Conservation (phyloP, 768 basidiomycete species). For the Pholiota molesta region DNA sequence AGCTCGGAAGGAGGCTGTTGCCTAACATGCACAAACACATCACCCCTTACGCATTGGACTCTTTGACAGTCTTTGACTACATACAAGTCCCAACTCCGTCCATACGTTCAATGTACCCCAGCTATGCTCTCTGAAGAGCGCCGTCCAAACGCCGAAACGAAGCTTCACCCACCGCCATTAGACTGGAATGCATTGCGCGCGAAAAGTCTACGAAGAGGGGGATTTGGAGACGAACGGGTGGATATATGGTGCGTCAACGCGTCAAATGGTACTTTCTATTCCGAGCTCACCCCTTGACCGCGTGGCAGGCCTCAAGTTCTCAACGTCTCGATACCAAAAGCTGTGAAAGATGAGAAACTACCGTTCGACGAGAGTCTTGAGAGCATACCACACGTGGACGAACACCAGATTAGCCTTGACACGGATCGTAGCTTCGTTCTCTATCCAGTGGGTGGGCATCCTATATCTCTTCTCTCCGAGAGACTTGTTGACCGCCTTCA, state of each 20-base stretch:
- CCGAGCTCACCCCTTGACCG: not conserved
- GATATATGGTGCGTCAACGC: slow-evolving; percentile 54
- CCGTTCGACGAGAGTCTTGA: slow-evolving; percentile 1
- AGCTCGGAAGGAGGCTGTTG: not conserved
- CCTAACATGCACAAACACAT: not conserved
- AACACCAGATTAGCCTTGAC: slow-evolving; percentile 86
- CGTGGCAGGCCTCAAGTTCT: slow-evolving; percentile 30
- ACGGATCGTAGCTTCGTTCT: slow-evolving; percentile 93
- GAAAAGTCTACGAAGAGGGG: slow-evolving; percentile 58
- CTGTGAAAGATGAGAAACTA: slow-evolving; percentile 10
- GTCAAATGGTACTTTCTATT: not conserved
- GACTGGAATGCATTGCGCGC: slow-evolving; percentile 51
- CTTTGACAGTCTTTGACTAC: no score
- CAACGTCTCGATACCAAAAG: slow-evolving; percentile 18
- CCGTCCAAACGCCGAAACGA: not conserved
- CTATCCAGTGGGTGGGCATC: slow-evolving; percentile 78
- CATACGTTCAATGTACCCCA: slow-evolving; percentile 1
- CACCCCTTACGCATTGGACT: not conserved
- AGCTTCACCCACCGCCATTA: slow-evolving; percentile 7
- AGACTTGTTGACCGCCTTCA: slow-evolving; percentile 3
- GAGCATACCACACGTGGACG: slow-evolving; percentile 62
- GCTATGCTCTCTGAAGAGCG: slow-evolving; percentile 7
- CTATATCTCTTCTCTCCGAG: slow-evolving; percentile 19
- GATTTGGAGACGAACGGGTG: slow-evolving; percentile 60
- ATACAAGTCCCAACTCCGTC: not conserved